Conservation (phyloP, 148 eudicot genomes). For the Cornus florida region DNA sequence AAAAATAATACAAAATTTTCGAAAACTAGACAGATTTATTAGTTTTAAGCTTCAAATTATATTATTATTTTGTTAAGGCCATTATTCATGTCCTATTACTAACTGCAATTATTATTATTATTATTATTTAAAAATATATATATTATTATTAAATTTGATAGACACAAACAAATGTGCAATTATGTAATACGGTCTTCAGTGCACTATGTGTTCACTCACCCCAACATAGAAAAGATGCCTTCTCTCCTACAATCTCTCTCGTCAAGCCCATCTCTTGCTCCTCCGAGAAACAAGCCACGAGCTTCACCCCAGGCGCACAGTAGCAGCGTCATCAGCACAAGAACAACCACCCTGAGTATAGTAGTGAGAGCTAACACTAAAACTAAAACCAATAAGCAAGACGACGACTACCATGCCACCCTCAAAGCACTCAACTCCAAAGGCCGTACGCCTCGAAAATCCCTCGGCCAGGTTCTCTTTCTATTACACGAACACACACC, state of each 20-base stretch:
- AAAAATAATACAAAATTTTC: too few relatives aligned
- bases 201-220: too few relatives aligned
- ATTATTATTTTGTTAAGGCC: too few relatives aligned
- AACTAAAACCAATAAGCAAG: constrained; percentile 24
- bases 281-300: constrained; percentile 14
- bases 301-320: constrained; percentile 22
- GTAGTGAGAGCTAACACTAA: constrained; percentile 16
- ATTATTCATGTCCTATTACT: too few relatives aligned
- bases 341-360: constrained; percentile 12
- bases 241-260: constrained; percentile 36
- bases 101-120: too few relatives aligned
- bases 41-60: too few relatives aligned
- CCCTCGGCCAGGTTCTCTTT: constrained; percentile 80
- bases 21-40: too few relatives aligned
- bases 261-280: constrained; percentile 33
- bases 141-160: too few relatives aligned
- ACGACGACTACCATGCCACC: constrained; percentile 82
- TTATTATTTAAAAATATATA: too few relatives aligned
- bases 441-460: constrained; percentile 80
- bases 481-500: background rate
- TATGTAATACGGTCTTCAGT: too few relatives aligned
- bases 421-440: constrained; percentile 88
- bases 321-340: constrained; percentile 20
- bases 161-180: too few relatives aligned
- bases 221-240: background rate